phyloP scores from a whole-genome alignment of 441 rosid species.

The Gossypium laxum region DNA sequence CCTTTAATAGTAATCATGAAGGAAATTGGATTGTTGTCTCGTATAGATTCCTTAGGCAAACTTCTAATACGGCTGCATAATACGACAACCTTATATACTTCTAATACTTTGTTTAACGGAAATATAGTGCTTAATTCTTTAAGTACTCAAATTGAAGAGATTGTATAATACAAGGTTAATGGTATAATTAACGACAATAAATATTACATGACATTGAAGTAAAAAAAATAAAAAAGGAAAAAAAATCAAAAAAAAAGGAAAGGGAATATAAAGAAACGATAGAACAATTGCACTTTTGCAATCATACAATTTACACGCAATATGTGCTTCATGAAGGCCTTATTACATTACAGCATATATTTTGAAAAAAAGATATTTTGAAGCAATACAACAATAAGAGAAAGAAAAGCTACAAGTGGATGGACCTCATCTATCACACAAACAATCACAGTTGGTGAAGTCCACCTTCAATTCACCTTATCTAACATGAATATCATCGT shows the following conservation, averaged over 20 bases:
- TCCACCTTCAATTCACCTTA: neutral
- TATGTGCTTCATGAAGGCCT: neutral
- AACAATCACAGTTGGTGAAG: slow-evolving; percentile 2
- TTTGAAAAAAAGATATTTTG: neutral
- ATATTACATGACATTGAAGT: too few relatives aligned
- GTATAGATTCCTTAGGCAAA: too few relatives aligned
- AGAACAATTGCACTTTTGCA: neutral
- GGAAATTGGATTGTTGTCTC: too few relatives aligned
- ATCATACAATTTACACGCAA: neutral
- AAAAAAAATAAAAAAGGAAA: too few relatives aligned
- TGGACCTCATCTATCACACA: slow-evolving; percentile 9
- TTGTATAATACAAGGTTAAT: neutral
- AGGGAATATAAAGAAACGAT: neutral
- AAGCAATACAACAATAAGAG: neutral
- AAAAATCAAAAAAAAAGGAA: neutral
- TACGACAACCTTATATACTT: too few relatives aligned
- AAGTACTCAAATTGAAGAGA: too few relatives aligned
- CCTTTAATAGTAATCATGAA: too few relatives aligned
- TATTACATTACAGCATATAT: neutral
- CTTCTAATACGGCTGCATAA: too few relatives aligned
- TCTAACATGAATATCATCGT: neutral
- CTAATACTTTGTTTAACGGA: too few relatives aligned
- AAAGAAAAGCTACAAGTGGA: neutral
- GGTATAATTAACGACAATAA: neutral
- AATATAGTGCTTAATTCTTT: too few relatives aligned